Evolutionary conservation across 495 filamentous ascomycete species (phyloP).

Genomic region (Friedmanniomyces simplex): DNA sequence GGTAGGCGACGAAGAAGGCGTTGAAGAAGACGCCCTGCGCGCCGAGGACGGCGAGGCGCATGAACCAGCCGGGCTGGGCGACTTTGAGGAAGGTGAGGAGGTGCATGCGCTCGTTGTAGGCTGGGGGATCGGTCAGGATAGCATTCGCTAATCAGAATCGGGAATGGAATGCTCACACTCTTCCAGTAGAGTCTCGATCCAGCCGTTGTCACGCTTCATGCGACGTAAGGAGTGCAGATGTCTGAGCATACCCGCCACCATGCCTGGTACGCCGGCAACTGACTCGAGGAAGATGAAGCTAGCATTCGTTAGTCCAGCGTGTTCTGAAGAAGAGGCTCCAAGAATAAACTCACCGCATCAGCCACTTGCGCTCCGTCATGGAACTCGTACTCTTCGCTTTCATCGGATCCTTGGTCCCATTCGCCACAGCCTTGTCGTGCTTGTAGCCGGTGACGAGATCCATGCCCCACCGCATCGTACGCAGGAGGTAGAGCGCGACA

Average conservation of each 20-base stretch:
- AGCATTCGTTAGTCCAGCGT: neutral
- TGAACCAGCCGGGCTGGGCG: slow-evolving; percentile 78
- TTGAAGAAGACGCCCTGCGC: slow-evolving; percentile 92
- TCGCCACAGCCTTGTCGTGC: slow-evolving; percentile 46
- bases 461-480: slow-evolving; percentile 54
- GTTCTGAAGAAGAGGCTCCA: neutral
- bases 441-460: slow-evolving; percentile 63
- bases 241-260: slow-evolving; percentile 90
- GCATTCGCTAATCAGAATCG: too few species aligned
- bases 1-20: slow-evolving; percentile 78
- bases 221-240: slow-evolving; percentile 73
- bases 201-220: slow-evolving; percentile 89
- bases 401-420: slow-evolving; percentile 32
- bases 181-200: slow-evolving; percentile 93
- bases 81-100: slow-evolving; percentile 90
- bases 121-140: slow-evolving; percentile 16
- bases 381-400: slow-evolving; percentile 37
- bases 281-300: slow-evolving; percentile 73
- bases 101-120: slow-evolving; percentile 85
- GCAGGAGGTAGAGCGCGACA: slow-evolving; percentile 51
- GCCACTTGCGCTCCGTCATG: slow-evolving; percentile 69
- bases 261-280: slow-evolving; percentile 89
- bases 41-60: slow-evolving; percentile 75
- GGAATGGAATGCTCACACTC: slow-evolving; percentile 36
- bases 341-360: slow-evolving; percentile 54